Evolutionary conservation across 164 flowering plant species (phyloP).

Genomic region (Kingdonia uniflora): DNA sequence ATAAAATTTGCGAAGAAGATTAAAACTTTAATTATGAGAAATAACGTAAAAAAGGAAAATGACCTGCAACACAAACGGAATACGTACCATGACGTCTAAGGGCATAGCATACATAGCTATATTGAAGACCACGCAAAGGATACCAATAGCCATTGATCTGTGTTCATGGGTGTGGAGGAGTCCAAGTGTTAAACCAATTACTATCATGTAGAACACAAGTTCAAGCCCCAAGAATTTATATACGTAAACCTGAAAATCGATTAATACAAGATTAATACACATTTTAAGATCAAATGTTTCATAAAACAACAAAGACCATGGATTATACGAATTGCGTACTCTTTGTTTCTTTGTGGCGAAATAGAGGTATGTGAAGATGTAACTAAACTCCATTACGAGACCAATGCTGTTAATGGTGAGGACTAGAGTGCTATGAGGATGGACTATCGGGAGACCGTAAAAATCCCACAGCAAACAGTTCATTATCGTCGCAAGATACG

Average conservation of each 20-base stretch:
- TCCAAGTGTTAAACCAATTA: conserved; percentile 17
- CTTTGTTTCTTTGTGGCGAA: conserved; percentile 16
- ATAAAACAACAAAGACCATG: not conserved
- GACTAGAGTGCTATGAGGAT: conserved; percentile 26
- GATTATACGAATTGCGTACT: conserved; percentile 12
- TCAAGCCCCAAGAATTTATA: too few relatives aligned
- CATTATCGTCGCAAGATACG: conserved; percentile 23
- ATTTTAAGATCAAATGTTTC: not conserved
- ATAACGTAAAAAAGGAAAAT: not conserved
- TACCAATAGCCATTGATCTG: conserved; percentile 37
- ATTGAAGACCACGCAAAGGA: conserved; percentile 32
- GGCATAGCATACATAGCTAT: conserved; percentile 58
- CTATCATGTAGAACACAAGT: conserved; percentile 10
- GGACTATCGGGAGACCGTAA: conserved; percentile 32
- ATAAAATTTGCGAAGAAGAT: not conserved
- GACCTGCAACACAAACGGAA: too few relatives aligned
- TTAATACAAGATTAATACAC: conserved; percentile 11
- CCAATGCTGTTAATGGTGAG: conserved; percentile 28
- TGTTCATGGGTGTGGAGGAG: conserved; percentile 5
- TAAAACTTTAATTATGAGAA: not conserved
- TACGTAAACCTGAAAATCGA: not conserved
- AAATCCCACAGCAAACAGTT: conserved; percentile 30
- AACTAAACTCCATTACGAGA: conserved; percentile 17
- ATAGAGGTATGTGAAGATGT: conserved; percentile 17
- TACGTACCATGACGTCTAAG: conserved; percentile 18